Conservation (phyloP, 441 rosid genomes). For the Adansonia gregorii region DNA sequence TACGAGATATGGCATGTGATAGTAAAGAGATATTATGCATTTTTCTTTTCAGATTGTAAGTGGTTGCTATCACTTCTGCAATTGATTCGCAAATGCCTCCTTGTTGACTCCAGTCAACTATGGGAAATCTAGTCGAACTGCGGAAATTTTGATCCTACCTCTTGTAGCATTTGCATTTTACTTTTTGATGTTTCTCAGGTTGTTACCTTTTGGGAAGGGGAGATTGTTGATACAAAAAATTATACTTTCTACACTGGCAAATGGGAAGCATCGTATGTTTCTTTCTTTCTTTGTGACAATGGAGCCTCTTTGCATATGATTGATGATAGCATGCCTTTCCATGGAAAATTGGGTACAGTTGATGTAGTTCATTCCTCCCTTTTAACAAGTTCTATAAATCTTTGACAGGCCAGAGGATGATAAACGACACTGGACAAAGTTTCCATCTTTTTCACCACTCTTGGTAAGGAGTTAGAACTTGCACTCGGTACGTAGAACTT, state of each 20-base stretch:
- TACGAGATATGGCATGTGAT: neutral
- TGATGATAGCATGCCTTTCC: neutral
- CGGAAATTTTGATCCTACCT: neutral
- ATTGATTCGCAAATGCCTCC: conserved; percentile 13
- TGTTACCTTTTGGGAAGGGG: conserved; percentile 98
- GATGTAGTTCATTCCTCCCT: neutral
- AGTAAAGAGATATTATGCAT: conserved; percentile 21
- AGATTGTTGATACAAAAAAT: conserved; percentile 86
- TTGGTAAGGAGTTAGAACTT: conserved; percentile 48
- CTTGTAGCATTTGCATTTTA: conserved; percentile 9
- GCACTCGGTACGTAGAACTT: conserved; percentile 21
- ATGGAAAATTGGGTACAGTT: neutral
- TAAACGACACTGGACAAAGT: conserved; percentile 88
- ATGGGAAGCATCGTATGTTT: conserved; percentile 89
- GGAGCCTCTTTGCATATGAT: conserved; percentile 9
- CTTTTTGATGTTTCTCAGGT: conserved; percentile 53
- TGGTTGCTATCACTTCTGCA: conserved; percentile 22
- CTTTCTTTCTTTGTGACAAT: neutral
- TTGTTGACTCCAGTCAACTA: neutral
- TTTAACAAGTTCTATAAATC: conserved; percentile 17
- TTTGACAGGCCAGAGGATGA: conserved; percentile 79
- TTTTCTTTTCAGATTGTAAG: conserved; percentile 27
- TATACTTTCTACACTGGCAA: conserved; percentile 88
- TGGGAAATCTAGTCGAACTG: conserved; percentile 19
- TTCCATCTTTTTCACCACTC: conserved; percentile 73